These are phyloP conservation scores for Plantago major DNA, from an alignment of 257 asterid genomes.

Conservation along the genomic window DNA sequence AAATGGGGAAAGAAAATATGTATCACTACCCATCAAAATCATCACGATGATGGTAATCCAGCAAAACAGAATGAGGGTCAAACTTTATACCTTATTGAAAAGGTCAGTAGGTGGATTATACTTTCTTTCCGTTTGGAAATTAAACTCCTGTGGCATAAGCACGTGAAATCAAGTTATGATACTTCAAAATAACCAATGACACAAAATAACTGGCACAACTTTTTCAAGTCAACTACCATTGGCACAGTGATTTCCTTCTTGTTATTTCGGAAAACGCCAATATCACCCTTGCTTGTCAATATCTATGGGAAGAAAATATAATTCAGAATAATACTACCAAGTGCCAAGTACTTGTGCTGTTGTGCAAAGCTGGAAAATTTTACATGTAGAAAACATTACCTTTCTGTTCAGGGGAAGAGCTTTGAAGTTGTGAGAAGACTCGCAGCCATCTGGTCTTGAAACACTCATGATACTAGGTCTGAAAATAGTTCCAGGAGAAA, in stretches of 20 bases:
- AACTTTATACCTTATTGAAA: slow-evolving; percentile 62
- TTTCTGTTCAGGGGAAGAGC: slow-evolving; percentile 80
- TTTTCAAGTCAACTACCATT: slow-evolving; percentile 42
- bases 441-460: slow-evolving; percentile 37
- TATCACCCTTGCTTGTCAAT: slow-evolving; percentile 83
- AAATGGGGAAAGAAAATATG: slow-evolving; percentile 16
- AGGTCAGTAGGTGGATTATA: slow-evolving; percentile 70
- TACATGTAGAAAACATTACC: slow-evolving; percentile 31
- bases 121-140: slow-evolving; percentile 63
- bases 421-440: slow-evolving; percentile 52
- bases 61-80: neutral
- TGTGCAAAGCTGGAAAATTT: neutral
- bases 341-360: neutral
- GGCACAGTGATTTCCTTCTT: slow-evolving; percentile 79
- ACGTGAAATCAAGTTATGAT: slow-evolving; percentile 10
- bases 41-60: neutral
- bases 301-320: slow-evolving; percentile 35
- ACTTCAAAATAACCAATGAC: neutral
- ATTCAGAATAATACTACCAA: neutral
- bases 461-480: slow-evolving; percentile 37
- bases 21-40: slow-evolving; percentile 1
- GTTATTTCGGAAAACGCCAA: slow-evolving; percentile 62
- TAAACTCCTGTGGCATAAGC: slow-evolving; percentile 57
- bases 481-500: slow-evolving; percentile 12
- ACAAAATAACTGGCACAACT: slow-evolving; percentile 4